Evolutionary conservation across 2,329 filamentous ascomycete genomes (phyloP).

Genomic region (Aureobasidium vineae): DNA sequence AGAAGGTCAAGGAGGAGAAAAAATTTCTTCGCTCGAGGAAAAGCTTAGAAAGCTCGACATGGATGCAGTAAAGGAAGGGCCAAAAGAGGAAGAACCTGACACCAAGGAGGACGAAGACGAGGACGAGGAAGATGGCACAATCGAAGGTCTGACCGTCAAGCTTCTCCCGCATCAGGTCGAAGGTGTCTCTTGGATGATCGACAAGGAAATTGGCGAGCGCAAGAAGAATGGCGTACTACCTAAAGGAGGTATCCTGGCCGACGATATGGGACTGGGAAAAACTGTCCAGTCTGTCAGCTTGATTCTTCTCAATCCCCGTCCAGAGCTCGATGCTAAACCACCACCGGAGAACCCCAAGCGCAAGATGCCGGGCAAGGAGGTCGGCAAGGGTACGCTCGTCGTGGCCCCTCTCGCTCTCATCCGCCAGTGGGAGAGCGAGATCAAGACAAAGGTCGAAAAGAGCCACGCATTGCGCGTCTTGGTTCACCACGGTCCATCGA

Average conservation of each 20-base stretch:
- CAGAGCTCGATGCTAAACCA: slow-evolving; percentile 47
- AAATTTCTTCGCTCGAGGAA: slow-evolving; percentile 44
- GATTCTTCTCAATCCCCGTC: slow-evolving; percentile 76
- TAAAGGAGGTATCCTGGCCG: slow-evolving; percentile 90
- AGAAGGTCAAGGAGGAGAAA: slow-evolving; percentile 36
- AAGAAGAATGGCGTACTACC: slow-evolving; percentile 77
- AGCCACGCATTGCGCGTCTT: slow-evolving; percentile 73
- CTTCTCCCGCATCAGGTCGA: slow-evolving; percentile 92
- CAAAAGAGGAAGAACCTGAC: slow-evolving; percentile 41
- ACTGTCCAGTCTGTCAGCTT: slow-evolving; percentile 91
- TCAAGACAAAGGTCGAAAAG: slow-evolving; percentile 73
- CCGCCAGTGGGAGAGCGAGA: slow-evolving; percentile 94
- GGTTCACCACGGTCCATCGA: slow-evolving; percentile 85
- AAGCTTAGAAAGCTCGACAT: slow-evolving; percentile 48
- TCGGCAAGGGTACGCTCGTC: slow-evolving; percentile 81
- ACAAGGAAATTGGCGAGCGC: slow-evolving; percentile 81
- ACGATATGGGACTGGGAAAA: slow-evolving; percentile 97
- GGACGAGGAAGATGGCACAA: slow-evolving; percentile 58
- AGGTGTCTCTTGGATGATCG: slow-evolving; percentile 91
- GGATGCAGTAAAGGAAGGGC: slow-evolving; percentile 51
- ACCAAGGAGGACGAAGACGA: slow-evolving; percentile 44
- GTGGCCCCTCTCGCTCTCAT: slow-evolving; percentile 92
- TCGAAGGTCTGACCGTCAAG: slow-evolving; percentile 82
- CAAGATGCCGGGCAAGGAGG: slow-evolving; percentile 61
- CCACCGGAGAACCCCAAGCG: slow-evolving; percentile 59